phyloP scores from a whole-genome alignment of 2,329 filamentous ascomycete species.

The Colletotrichum endophyticum region DNA sequence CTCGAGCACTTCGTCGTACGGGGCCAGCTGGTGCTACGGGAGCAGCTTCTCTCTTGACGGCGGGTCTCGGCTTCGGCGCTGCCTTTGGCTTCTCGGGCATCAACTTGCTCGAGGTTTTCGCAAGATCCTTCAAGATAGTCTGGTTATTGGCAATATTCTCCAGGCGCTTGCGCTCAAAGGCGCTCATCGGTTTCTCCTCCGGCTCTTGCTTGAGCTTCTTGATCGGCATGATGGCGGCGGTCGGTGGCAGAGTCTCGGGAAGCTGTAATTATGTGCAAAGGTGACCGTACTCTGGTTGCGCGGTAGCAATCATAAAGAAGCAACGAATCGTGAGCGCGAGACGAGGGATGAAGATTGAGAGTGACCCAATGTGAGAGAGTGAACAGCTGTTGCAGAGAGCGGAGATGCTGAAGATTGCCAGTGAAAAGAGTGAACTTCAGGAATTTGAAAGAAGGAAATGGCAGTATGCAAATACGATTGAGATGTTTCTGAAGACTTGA shows the following conservation, averaged over 20 bases:
- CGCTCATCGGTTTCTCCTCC: constrained; percentile 66
- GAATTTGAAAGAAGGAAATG: background rate
- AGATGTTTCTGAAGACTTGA: background rate
- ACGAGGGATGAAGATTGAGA: too few species aligned
- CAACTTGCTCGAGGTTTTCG: constrained; percentile 72
- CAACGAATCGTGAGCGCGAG: background rate
- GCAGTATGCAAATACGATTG: background rate
- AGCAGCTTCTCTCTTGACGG: constrained; percentile 48
- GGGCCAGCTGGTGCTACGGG: constrained; percentile 37
- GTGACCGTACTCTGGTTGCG: too few species aligned
- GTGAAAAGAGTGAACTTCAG: background rate
- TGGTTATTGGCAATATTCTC: constrained; percentile 90
- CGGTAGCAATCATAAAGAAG: accelerated
- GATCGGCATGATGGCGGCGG: constrained; percentile 45
- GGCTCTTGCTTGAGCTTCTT: constrained; percentile 43
- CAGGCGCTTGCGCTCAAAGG: constrained; percentile 83
- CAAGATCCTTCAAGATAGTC: constrained; percentile 78
- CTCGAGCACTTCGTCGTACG: constrained; percentile 62
- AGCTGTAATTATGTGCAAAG: background rate
- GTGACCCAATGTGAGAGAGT: background rate
- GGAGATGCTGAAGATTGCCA: background rate
- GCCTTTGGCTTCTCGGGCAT: constrained; percentile 65
- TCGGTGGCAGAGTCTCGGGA: background rate
- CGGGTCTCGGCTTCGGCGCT: constrained; percentile 35
- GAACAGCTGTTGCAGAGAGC: accelerated